Evolutionary conservation across 495 filamentous ascomycete genomes (phyloP), one percentile per base, ranked within the genome.

Genomic region (Aspergillus asperescens): DNA sequence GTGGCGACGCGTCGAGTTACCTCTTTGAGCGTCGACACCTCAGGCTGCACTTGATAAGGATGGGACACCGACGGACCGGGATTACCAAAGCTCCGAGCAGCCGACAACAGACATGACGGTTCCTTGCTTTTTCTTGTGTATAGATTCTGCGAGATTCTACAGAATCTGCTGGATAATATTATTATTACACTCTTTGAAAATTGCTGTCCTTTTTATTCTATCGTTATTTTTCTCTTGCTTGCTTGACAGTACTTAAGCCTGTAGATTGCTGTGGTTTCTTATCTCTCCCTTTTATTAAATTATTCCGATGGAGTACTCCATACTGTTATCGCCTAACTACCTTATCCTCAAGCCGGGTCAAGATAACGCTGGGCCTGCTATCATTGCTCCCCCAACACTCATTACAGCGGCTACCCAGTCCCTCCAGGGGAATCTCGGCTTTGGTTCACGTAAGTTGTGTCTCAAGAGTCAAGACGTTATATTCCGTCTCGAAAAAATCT

Each of bases 361-460:
- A n/a, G n/a, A 42, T 45, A 32, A 45, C 25, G n/a, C n/a, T n/a
- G n/a, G n/a, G 31, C 27, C 27, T 27, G 25, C 27, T 22, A 45
- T 19, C 7, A 58, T 61, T 49, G 45, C 51, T 18, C 27, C 52
- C 23, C 35, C 46, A 25, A 61, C 89, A 93, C 70, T 86, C 85
- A 8, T 75, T 91, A 24, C 89, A 93, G 63, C 74, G 86, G 38
- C 61, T 89, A 9, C 28, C 75, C 20, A 88, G 88, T 52, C 90
- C 89, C 0, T 86, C 85, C 4, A 73, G 82, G 54, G 80, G 79
- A 41, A 39, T 86, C 43, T 93, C 90, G 12, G 78, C 85, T 16
- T 47, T 84, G 16, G 57, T 91, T 39, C 90, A 95, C 70, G 75
- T 87, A 71, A n/a, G 67, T 54, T 16, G 50, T 50, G 39, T 10